Percentiles rank a stretch among this genome's conserved stretches.
These are phyloP conservation scores for Blastocystis sp. DNA, from an alignment of 352 stramenopile species.

Conservation along the genomic window DNA sequence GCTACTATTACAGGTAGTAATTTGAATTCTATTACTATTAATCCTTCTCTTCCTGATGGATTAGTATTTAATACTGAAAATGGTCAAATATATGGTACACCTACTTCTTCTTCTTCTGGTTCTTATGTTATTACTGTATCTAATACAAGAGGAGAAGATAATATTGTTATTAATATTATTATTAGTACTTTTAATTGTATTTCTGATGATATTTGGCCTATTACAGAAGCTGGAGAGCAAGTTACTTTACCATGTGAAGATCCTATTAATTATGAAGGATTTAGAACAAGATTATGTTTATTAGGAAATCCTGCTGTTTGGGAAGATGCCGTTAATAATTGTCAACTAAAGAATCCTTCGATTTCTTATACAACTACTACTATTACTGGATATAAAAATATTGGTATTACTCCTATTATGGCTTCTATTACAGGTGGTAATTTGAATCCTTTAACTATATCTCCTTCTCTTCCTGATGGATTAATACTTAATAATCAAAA, in stretches of 20 bases:
- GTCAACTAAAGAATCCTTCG: conserved; percentile 16
- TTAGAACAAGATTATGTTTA: conserved; percentile 23
- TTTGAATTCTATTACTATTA: conserved; percentile 17
- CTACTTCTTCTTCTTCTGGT: conserved; percentile 4
- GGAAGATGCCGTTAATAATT: conserved; percentile 17
- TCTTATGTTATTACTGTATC: conserved; percentile 20
- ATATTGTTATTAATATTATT: conserved; percentile 11
- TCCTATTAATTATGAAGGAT: conserved; percentile 19
- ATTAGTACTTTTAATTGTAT: conserved; percentile 3
- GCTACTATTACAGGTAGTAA: conserved; percentile 2
- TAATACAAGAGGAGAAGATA: conserved; percentile 19
- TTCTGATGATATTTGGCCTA: conserved; percentile 4
- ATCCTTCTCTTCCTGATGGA: conserved; percentile 8
- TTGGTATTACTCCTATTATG: not conserved
- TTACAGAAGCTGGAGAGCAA: conserved; percentile 23
- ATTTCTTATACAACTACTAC: conserved; percentile 11
- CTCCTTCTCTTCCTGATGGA: not conserved
- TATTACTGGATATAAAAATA: conserved; percentile 2
- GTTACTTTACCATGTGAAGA: not conserved
- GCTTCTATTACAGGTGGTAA: not conserved
- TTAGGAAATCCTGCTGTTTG: conserved; percentile 13
- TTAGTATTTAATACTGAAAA: conserved; percentile 23
- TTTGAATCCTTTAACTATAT: conserved; percentile 16
- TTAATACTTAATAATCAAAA: conserved; percentile 13
- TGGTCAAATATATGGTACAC: conserved; percentile 14